These are phyloP conservation scores for Pleurotus tuber-regium DNA, from an alignment of 768 basidiomycete species.

Conservation along the genomic window DNA sequence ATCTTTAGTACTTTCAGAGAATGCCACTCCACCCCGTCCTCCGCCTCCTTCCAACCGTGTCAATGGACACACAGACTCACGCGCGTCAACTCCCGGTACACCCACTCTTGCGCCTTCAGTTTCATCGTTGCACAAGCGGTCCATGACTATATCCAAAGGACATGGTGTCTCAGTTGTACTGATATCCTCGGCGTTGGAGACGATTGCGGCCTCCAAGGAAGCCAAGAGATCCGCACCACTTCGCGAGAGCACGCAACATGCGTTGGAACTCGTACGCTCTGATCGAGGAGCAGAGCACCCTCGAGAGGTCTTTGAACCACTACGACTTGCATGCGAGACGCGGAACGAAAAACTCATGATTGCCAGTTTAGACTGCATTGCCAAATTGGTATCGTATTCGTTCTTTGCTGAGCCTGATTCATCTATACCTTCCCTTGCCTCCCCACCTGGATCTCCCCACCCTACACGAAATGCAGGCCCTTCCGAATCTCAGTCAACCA, in stretches of 20 bases:
- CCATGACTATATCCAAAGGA: conserved; percentile 64
- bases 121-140: conserved; percentile 44
- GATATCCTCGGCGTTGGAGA: conserved; percentile 82
- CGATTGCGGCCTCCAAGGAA: conserved; percentile 84
- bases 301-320: conserved; percentile 92
- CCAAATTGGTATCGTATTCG: conserved; percentile 95
- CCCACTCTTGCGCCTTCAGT: conserved; percentile 10
- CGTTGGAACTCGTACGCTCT: conserved; percentile 76
- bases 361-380: conserved; percentile 95
- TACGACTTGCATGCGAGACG: conserved; percentile 95
- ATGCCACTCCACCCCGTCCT: not conserved
- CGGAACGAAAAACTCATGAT: conserved; percentile 92
- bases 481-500: conserved; percentile 42
- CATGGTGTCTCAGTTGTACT: conserved; percentile 76
- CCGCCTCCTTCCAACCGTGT: conserved; percentile 1
- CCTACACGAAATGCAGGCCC: conserved; percentile 37
- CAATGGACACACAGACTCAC: conserved; percentile 11
- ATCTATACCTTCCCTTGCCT: conserved; percentile 47
- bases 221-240: conserved; percentile 81
- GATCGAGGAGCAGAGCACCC: conserved; percentile 75
- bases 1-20: not conserved
- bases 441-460: conserved; percentile 73
- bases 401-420: conserved; percentile 78
- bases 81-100: conserved; percentile 7
- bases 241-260: conserved; percentile 77